Conservation (phyloP, 176 grass and related monocot genomes). For the Musa troglodytarum region DNA sequence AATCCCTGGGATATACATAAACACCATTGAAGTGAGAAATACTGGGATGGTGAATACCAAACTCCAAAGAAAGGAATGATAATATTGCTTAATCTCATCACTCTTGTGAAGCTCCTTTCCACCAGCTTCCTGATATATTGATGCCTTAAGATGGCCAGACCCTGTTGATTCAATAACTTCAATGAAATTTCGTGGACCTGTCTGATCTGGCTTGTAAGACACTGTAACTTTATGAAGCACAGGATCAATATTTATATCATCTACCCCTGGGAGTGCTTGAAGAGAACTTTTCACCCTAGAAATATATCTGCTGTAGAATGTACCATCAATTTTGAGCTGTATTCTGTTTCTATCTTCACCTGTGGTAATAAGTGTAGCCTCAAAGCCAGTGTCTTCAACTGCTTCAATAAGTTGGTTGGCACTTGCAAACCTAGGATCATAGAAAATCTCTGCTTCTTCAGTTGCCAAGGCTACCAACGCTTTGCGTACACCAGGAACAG, state of each 20-base stretch:
- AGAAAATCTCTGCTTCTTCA: conserved; percentile 81
- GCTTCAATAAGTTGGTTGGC: conserved; percentile 38
- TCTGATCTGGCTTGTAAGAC: conserved; percentile 77
- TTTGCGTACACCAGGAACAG: conserved; percentile 60
- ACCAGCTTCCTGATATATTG: conserved; percentile 66
- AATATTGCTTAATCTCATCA: conserved; percentile 74
- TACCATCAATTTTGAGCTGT: conserved; percentile 66
- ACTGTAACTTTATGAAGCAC: conserved; percentile 63
- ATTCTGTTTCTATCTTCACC: conserved; percentile 77
- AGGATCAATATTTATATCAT: conserved; percentile 42
- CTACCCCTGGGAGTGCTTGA: conserved; percentile 69
- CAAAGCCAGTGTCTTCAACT: conserved; percentile 69
- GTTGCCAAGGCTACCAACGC: conserved; percentile 74
- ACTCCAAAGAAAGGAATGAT: conserved; percentile 70
- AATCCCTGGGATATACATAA: conserved; percentile 79
- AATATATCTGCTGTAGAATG: conserved; percentile 32
- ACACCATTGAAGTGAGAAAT: conserved; percentile 93
- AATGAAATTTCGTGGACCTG: conserved; percentile 75
- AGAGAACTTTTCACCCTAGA: conserved; percentile 58
- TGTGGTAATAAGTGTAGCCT: conserved; percentile 56
- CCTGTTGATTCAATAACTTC: conserved; percentile 66
- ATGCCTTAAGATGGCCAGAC: conserved; percentile 42
- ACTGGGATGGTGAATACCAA: conserved; percentile 80
- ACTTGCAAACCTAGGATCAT: conserved; percentile 47
- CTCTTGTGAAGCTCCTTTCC: conserved; percentile 56